Conservation (phyloP, 306 rosid genomes). For the Cotoneaster glaucophyllus region DNA sequence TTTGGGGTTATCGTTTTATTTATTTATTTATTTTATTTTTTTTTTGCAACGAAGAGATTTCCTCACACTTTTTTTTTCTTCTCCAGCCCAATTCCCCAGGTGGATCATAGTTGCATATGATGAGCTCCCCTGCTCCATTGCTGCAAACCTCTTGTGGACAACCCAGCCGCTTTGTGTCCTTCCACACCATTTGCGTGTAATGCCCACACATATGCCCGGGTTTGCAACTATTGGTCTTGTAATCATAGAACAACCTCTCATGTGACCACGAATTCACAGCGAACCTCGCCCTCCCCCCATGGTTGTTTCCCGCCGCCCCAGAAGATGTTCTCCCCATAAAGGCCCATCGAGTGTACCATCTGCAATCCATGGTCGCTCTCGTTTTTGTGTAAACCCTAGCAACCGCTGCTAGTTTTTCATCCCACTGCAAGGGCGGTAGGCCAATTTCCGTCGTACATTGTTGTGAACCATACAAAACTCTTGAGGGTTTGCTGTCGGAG, state of each 20-base stretch:
- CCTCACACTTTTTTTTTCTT: no score
- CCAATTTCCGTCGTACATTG: neutral
- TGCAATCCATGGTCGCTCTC: neutral
- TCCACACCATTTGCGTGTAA: neutral
- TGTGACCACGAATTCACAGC: neutral
- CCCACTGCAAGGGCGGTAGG: neutral
- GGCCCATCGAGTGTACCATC: neutral
- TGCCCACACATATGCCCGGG: neutral
- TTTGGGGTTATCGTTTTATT: no score
- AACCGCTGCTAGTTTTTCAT: neutral
- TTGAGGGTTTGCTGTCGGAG: neutral
- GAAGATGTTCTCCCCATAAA: conserved; percentile 6
- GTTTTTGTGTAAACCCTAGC: neutral
- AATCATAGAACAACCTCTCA: neutral
- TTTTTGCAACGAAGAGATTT: no score
- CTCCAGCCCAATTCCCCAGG: neutral
- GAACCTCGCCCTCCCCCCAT: neutral
- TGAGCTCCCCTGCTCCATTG: neutral
- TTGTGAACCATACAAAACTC: neutral
- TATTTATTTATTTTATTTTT: no score
- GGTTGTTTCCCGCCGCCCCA: neutral
- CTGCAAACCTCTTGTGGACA: neutral
- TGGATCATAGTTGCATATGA: neutral
- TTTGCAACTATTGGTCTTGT: neutral
- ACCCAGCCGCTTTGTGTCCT: neutral